phyloP scores from a whole-genome alignment of 2,329 filamentous ascomycete genomes.

The Claviceps maximensis region DNA sequence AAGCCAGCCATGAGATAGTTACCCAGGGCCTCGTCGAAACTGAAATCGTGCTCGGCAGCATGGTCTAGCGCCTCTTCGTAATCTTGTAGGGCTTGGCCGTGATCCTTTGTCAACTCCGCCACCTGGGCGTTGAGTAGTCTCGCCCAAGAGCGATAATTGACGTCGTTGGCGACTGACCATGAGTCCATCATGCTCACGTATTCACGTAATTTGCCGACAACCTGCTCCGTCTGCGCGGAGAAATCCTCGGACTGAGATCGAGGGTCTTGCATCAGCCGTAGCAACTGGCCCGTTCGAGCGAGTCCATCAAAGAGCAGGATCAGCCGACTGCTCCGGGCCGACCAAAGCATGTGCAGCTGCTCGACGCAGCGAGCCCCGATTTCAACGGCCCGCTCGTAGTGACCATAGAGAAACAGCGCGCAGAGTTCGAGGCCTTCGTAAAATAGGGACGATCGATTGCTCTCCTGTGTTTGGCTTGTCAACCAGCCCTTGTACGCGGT shows the following conservation, averaged over 20 bases:
- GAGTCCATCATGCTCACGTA: constrained; percentile 49
- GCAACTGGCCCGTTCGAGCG: constrained; percentile 37
- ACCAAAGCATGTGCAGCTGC: constrained; percentile 40
- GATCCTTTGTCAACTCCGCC: constrained; percentile 45
- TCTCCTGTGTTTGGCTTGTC: constrained; percentile 37
- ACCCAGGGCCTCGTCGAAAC: constrained; percentile 59
- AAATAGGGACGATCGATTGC: constrained; percentile 49
- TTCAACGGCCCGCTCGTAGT: constrained; percentile 46
- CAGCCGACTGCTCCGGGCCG: constrained; percentile 42
- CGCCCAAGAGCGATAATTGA: constrained; percentile 62
- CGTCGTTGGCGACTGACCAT: constrained; percentile 49
- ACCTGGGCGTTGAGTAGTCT: constrained; percentile 56
- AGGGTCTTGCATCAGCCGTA: constrained; percentile 36
- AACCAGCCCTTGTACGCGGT: constrained; percentile 46
- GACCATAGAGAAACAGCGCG: constrained; percentile 49
- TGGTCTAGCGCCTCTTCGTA: constrained; percentile 66
- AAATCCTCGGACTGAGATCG: constrained; percentile 29
- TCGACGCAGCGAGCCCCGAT: constrained; percentile 38
- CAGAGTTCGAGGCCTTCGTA: constrained; percentile 56
- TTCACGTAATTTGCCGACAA: constrained; percentile 38
- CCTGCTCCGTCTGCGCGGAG: constrained; percentile 28
- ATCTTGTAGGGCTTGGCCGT: constrained; percentile 43
- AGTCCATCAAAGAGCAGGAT: constrained; percentile 48
- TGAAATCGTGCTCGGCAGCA: constrained; percentile 50
- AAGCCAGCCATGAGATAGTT: constrained; percentile 64